Base-by-base conservation (phyloP, 2,329 filamentous ascomycete genomes). In the Phoma sp. region DNA sequence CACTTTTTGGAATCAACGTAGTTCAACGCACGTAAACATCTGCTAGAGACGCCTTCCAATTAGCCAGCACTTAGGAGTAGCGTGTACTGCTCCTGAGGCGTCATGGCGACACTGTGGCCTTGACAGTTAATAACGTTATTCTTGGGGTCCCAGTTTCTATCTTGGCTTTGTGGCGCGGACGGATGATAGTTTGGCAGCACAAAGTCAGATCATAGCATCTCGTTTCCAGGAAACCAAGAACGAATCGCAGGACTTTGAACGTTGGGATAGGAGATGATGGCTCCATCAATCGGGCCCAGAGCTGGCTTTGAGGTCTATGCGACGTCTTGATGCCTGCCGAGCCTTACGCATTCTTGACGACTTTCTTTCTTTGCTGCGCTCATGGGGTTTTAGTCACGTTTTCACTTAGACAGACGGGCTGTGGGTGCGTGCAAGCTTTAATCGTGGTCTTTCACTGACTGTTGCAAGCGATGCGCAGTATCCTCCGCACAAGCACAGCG, bases 321-420 rank as follows among this genome's bases (percentile, higher is more conserved):
- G 25, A 4, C 25, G 25, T 27, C 25, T 27, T 27, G 9, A 27
- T 27, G 25, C 25, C 25, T 27, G 9, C 25, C 25, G 25, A 27
- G 25, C 25, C 25, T 7, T 27, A 27, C 25, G 25, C 25, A 27
- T 27, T 27, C 25, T 27, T 27, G 9, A 27, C 25, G 2, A 4
- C 25, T 10, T 27, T 27, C 25, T 27, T 27, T 27, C 3, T 27
- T 27, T 27, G 25, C 25, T 91, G 25, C 80, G 80, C 32, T 84
- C 83, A 1, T 91, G 88, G 88, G 88, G 88, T 1, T 92, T 91
- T 69, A 63, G 72, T 2, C 80, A 86, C 45, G 87, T 90, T 67
- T 90, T 90, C 61, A 90, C 87, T 3, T 91, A 88, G 88, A 86
- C 82, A 8, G 89, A 91, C 73, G 77, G 80, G 21, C 85, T 87